phyloP scores from a whole-genome alignment of 2,329 filamentous ascomycete genomes.

The Fusarium torulosum region DNA sequence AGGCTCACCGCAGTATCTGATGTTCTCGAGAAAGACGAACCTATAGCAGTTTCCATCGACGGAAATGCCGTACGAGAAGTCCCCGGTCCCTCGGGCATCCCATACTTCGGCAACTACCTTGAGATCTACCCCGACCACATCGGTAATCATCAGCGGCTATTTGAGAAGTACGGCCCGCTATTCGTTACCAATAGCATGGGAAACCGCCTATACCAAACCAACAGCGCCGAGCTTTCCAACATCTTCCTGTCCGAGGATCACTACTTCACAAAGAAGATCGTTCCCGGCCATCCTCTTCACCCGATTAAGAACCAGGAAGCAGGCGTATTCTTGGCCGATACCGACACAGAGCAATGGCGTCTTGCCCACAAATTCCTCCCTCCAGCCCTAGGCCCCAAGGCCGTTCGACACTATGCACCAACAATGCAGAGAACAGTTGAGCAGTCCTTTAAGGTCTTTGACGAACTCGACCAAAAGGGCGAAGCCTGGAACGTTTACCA shows the following conservation, averaged over 20 bases:
- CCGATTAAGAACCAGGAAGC: conserved; percentile 58
- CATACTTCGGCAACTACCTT: conserved; percentile 65
- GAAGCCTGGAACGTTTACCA: conserved; percentile 63
- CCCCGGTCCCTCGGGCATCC: conserved; percentile 62
- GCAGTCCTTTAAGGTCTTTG: conserved; percentile 63
- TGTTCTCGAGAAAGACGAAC: conserved; percentile 49
- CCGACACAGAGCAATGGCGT: conserved; percentile 62
- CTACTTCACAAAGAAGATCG: conserved; percentile 66
- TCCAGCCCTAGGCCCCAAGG: conserved; percentile 68
- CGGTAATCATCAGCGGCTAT: conserved; percentile 67
- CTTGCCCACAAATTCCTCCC: conserved; percentile 72
- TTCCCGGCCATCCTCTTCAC: conserved; percentile 61
- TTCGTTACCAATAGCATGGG: conserved; percentile 66
- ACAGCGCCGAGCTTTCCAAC: conserved; percentile 60
- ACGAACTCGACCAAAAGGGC: conserved; percentile 61
- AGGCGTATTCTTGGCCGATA: conserved; percentile 63
- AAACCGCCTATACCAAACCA: conserved; percentile 62
- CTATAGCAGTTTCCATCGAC: conserved; percentile 61
- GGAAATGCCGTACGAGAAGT: conserved; percentile 62
- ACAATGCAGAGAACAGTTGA: conserved; percentile 68
- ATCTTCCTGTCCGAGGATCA: conserved; percentile 63
- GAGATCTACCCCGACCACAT: conserved; percentile 69
- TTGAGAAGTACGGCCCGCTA: conserved; percentile 64
- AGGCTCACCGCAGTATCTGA: conserved; percentile 50
- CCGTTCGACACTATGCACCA: conserved; percentile 70